Percentiles rank a stretch among this genome's conserved stretches.
These are phyloP conservation scores for Simplicillium sp. DNA, from an alignment of 2,329 filamentous ascomycete species.

Conservation along the genomic window DNA sequence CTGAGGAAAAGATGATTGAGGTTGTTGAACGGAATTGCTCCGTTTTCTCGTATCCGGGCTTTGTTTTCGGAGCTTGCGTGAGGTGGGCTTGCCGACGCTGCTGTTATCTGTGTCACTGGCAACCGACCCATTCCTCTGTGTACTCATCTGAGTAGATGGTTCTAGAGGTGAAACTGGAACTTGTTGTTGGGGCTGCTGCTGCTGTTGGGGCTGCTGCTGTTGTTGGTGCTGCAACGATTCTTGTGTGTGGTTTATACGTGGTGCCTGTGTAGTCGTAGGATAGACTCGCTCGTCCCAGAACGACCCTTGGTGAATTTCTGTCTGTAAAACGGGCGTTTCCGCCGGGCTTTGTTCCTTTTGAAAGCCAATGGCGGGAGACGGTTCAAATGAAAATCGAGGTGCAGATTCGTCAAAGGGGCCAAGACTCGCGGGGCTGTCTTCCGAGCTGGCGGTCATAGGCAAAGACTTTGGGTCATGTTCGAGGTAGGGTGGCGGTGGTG, in stretches of 20 bases:
- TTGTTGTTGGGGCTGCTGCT: not conserved
- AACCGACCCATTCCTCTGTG: slow-evolving; percentile 4
- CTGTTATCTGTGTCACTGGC: not conserved
- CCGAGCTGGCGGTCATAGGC: not conserved
- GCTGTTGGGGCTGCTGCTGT: not conserved
- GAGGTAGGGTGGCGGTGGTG: slow-evolving; percentile 12
- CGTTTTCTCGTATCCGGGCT: slow-evolving; percentile 17
- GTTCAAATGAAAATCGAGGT: not conserved
- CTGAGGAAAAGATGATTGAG: slow-evolving; percentile 11
- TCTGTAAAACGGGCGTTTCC: slow-evolving; percentile 2
- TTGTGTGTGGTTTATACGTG: not conserved
- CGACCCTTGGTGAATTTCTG: slow-evolving; percentile 1
- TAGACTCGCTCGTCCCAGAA: slow-evolving; percentile 1
- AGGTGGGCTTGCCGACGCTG: slow-evolving; percentile 11
- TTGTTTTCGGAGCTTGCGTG: slow-evolving; percentile 21
- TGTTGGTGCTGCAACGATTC: not conserved
- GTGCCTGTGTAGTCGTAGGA: slow-evolving; percentile 1
- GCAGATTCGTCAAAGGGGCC: slow-evolving; percentile 9
- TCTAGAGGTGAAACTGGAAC: slow-evolving; percentile 5
- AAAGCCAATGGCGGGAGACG: no score
- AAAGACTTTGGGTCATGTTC: slow-evolving; percentile 3
- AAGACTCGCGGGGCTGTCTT: not conserved
- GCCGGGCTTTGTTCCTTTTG: no score
- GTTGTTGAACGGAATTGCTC: slow-evolving; percentile 21
- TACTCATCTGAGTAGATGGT: slow-evolving; percentile 6